Conservation (phyloP, 2,329 filamentous ascomycete genomes). For the Cladosporium phlei region DNA sequence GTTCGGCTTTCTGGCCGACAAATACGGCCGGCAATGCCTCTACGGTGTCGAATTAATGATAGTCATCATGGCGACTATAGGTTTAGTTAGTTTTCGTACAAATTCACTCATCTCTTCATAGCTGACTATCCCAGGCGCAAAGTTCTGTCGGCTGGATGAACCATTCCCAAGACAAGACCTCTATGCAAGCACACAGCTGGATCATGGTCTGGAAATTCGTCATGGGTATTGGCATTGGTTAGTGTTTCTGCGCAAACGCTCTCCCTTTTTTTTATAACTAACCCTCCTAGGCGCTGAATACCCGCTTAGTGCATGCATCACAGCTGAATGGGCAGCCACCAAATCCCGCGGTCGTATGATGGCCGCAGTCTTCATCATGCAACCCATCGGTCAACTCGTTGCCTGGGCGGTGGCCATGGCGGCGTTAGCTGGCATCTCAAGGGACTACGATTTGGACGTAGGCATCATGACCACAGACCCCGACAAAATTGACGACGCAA, state of each 20-base stretch:
- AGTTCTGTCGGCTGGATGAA: constrained; percentile 27
- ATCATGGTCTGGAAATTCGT: constrained; percentile 37
- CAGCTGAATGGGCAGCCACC: constrained; percentile 36
- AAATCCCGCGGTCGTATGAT: constrained; percentile 38
- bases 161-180: constrained; percentile 5
- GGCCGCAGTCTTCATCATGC: constrained; percentile 39
- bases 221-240: constrained; percentile 38
- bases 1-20: constrained; percentile 37
- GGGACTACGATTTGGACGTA: constrained; percentile 14
- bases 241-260: constrained; percentile 19
- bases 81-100: no score
- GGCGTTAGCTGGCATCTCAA: constrained; percentile 20
- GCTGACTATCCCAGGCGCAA: no score
- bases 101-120: no score
- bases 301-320: constrained; percentile 36
- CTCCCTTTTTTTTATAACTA: neutral
- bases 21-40: constrained; percentile 33
- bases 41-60: constrained; percentile 40
- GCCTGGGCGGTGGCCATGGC: constrained; percentile 20
- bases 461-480: constrained; percentile 2
- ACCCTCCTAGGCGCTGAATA: constrained; percentile 19
- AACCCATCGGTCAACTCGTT: constrained; percentile 39
- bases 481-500: constrained; percentile 20
- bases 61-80: constrained; percentile 37
- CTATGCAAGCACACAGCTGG: constrained; percentile 27